Evolutionary conservation across 208 protist genomes (phyloP).

Genomic region (Naegleria fowleri): DNA sequence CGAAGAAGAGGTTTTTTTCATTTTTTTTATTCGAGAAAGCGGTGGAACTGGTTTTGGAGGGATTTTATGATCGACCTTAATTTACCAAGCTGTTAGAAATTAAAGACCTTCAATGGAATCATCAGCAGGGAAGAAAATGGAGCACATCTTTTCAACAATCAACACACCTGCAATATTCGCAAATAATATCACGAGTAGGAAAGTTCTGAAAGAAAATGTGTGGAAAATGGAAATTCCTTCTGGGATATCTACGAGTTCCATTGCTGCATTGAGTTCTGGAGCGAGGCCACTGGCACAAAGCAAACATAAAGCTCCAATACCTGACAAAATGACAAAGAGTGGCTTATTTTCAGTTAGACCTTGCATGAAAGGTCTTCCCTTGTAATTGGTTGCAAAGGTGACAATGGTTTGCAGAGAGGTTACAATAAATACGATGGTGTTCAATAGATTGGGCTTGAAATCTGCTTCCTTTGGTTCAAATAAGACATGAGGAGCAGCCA

Average conservation of each 20-base stretch:
- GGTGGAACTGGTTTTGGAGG: no score
- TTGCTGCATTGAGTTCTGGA: not conserved
- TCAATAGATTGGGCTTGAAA: conserved; percentile 91
- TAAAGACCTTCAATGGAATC: not conserved
- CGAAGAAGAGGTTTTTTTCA: no score
- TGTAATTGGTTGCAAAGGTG: conserved; percentile 96
- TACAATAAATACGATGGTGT: conserved; percentile 93
- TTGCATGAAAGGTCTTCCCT: conserved; percentile 87
- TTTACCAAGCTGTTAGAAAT: no score
- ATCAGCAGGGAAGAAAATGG: not conserved
- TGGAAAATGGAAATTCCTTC: not conserved
- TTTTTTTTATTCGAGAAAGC: no score
- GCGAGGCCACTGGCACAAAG: conserved; percentile 29
- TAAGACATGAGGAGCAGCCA: conserved; percentile 42
- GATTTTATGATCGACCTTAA: no score
- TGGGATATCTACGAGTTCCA: conserved; percentile 14
- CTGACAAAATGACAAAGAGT: conserved; percentile 72
- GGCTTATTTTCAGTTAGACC: conserved; percentile 76
- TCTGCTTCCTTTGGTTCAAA: conserved; percentile 56
- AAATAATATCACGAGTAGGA: not conserved
- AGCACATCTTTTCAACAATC: conserved; percentile 6
- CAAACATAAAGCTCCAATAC: conserved; percentile 42
- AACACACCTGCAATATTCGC: not conserved
- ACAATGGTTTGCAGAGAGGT: conserved; percentile 81
- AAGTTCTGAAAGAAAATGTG: not conserved